Conservation (phyloP, 2,329 filamentous ascomycete genomes). For the Talaromyces amestolkiae region DNA sequence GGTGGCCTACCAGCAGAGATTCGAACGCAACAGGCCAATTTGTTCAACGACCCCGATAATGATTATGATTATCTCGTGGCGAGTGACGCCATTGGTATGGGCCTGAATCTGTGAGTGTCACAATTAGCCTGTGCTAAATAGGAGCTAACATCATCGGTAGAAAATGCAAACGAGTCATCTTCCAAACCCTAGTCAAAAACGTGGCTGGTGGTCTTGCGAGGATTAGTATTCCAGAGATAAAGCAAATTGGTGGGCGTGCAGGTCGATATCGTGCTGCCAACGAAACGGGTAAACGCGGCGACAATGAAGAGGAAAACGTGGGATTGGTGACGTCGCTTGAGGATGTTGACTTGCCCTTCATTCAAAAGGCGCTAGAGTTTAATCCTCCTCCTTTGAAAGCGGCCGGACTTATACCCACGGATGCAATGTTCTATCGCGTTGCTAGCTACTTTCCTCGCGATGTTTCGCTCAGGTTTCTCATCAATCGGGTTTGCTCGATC, state of each 20-base stretch:
- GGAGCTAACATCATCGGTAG: conserved; percentile 35
- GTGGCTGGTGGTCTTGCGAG: conserved; percentile 58
- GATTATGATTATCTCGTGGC: conserved; percentile 94
- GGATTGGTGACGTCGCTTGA: conserved; percentile 81
- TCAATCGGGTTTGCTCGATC: conserved; percentile 71
- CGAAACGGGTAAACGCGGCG: conserved; percentile 43
- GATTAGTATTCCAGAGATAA: conserved; percentile 74
- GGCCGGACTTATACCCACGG: conserved; percentile 73
- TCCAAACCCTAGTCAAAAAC: conserved; percentile 74
- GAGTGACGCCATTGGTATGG: conserved; percentile 96
- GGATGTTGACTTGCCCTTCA: conserved; percentile 60
- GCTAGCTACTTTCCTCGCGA: conserved; percentile 75
- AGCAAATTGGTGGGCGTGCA: conserved; percentile 91
- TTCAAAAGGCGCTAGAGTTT: conserved; percentile 61
- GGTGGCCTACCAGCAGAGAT: conserved; percentile 90
- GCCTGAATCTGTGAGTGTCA: conserved; percentile 72
- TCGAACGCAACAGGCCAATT: conserved; percentile 79
- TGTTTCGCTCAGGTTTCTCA: conserved; percentile 79
- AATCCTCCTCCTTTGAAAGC: conserved; percentile 65
- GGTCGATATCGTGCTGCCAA: conserved; percentile 77
- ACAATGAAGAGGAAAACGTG: conserved; percentile 38
- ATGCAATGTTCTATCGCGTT: conserved; percentile 69
- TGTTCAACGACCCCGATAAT: conserved; percentile 94
- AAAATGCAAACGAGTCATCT: conserved; percentile 82
- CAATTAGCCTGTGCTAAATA: neutral